Base-by-base conservation (phyloP, 371 early-diverging fungal species). In the Syncephalastrum sp. region DNA sequence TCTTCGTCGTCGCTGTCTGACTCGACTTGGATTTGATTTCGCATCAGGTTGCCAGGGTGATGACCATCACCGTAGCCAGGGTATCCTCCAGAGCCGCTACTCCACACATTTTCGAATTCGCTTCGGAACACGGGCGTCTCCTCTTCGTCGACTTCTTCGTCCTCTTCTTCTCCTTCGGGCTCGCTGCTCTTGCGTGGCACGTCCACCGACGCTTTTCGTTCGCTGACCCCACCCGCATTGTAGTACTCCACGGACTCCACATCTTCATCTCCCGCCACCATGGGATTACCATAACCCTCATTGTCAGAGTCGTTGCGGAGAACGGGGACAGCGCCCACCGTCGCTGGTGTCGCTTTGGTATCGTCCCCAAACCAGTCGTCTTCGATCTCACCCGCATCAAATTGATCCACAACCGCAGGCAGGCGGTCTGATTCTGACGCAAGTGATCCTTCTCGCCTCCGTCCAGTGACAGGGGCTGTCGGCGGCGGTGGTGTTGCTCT, bases 241-340 rank as follows among this genome's bases (percentile, higher is more conserved):
- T 65, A 72, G 25, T 68, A 72, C 33, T 74, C 67, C 5, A 72
- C 61, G 13, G 72, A 68, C 43, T 70, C 78, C 33, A 84, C 76
- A 50, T 84, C 85, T 60, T 84, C 82, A 57, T 84, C 85, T 3
- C 66, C 69, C 17, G 79, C 67, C 1, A 84, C 82, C 82, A 82
- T 82, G 0, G 84, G 84, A 24, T 84, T 84, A 12, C 2, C 10
- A 33, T 33, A 33, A n/a, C 75, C 69, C 38, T 68, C 70, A 27
- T 69, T 65, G 38, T 73, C 77, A 0, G 73, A 69, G 8, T 77
- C 75, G 13, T 56, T 42, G 24, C 54, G 41, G 0, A 43, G n/a
- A 7, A 47, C 23, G 15, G 38, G 44, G 17, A 19, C 45, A 53
- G 56, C 24, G 50, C 16, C 19, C 29, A 17, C 42, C 23, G 42